Conservation (phyloP, 2,329 filamentous ascomycete species). For the Karstenula rhodostoma region DNA sequence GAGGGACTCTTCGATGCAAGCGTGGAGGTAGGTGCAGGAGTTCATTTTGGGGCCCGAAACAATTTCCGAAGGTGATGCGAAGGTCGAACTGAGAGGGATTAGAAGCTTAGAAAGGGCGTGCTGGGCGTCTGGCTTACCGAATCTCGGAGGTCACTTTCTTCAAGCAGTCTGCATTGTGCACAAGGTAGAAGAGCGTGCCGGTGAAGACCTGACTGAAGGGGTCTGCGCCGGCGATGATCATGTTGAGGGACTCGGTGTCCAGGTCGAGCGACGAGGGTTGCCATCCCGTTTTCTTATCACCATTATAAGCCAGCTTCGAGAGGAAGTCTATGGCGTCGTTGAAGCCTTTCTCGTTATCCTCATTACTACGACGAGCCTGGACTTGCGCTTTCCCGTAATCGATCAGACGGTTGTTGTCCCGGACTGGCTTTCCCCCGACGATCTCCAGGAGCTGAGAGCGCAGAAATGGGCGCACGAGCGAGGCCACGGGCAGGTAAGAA, state of each 20-base stretch:
- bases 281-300: constrained; percentile 52
- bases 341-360: constrained; percentile 18
- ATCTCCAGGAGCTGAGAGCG: constrained; percentile 29
- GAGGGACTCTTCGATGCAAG: constrained; percentile 45
- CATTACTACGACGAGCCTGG: constrained; percentile 7
- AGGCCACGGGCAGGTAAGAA: constrained; percentile 27
- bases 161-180: constrained; percentile 42
- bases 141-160: constrained; percentile 33
- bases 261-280: constrained; percentile 50
- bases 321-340: constrained; percentile 49
- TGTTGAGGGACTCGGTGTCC: constrained; percentile 53
- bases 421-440: constrained; percentile 30
- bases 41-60: constrained; percentile 27
- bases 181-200: constrained; percentile 50
- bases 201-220: constrained; percentile 45
- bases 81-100: constrained; percentile 11
- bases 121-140: constrained; percentile 20
- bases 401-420: constrained; percentile 36
- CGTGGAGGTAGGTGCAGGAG: constrained; percentile 38
- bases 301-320: constrained; percentile 50
- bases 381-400: constrained; percentile 29
- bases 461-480: constrained; percentile 29
- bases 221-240: constrained; percentile 56
- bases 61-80: constrained; percentile 30
- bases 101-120: neutral